phyloP scores from a whole-genome alignment of 371 early-diverging fungal genomes.

The Apophysomyces elegans region DNA sequence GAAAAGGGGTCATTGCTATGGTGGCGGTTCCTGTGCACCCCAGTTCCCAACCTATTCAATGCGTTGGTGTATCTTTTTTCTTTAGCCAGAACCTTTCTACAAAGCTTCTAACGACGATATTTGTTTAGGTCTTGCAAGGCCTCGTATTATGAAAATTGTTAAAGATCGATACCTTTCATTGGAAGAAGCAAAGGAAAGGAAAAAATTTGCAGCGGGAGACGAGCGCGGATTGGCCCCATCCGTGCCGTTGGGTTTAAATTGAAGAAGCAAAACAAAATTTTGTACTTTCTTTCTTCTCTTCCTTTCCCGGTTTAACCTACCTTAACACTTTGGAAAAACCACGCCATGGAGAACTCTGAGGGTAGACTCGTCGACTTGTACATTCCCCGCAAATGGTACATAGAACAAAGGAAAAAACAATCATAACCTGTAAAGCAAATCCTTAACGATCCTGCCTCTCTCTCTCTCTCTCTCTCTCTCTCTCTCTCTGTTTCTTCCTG shows the following conservation, averaged over 20 bases:
- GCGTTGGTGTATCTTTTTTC: too few relatives aligned
- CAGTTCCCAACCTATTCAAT: too few relatives aligned
- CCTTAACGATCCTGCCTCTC: too few relatives aligned
- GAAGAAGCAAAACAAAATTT: conserved; percentile 14
- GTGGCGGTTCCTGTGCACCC: not conserved
- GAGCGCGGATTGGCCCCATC: not conserved
- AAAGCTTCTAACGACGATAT: too few relatives aligned
- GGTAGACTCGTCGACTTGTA: conserved; percentile 88
- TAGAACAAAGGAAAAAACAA: conserved; percentile 7
- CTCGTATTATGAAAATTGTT: too few relatives aligned
- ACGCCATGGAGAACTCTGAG: conserved; percentile 71
- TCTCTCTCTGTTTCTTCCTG: too few relatives aligned
- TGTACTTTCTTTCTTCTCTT: conserved; percentile 13
- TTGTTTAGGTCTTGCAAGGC: too few relatives aligned
- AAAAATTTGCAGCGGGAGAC: not conserved
- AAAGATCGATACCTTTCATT: too few relatives aligned
- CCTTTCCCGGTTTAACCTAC: conserved; percentile 18
- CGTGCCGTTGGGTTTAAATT: not conserved
- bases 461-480: too few relatives aligned
- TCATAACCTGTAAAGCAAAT: too few relatives aligned
- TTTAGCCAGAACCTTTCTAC: too few relatives aligned
- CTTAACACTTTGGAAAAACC: conserved; percentile 28
- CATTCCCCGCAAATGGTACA: conserved; percentile 95
- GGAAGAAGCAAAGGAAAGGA: not conserved
- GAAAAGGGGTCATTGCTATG: not conserved